These are phyloP conservation scores for Aspergillus carbonarius DNA, from an alignment of 2,329 filamentous ascomycete species.

Conservation along the genomic window DNA sequence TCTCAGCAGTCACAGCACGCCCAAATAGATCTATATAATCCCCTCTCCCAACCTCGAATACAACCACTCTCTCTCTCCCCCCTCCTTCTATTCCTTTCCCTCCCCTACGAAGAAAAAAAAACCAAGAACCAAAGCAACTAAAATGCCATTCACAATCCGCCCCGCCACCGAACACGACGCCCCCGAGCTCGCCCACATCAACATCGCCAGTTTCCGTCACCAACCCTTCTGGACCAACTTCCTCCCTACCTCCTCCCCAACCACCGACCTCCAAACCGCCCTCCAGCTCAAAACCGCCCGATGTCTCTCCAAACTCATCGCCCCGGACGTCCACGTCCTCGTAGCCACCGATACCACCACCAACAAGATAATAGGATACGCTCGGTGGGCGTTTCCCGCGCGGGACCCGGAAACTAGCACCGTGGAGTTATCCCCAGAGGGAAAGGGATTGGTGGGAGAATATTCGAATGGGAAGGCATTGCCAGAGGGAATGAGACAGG, in stretches of 20 bases:
- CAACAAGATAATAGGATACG: conserved; percentile 45
- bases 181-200: conserved; percentile 43
- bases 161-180: conserved; percentile 45
- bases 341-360: conserved; percentile 38
- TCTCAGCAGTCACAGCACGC: too few relatives aligned
- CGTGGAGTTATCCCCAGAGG: conserved; percentile 40
- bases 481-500: conserved; percentile 46
- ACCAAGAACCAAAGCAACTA: not conserved
- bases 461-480: conserved; percentile 44
- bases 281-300: conserved; percentile 38
- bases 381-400: conserved; percentile 46
- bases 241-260: conserved; percentile 28
- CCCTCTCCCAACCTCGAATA: too few relatives aligned
- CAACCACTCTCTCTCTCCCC: too few relatives aligned
- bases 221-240: conserved; percentile 36
- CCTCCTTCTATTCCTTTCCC: too few relatives aligned
- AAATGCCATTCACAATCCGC: conserved; percentile 30
- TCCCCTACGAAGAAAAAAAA: too few relatives aligned
- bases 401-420: conserved; percentile 36
- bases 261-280: conserved; percentile 24
- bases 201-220: conserved; percentile 47
- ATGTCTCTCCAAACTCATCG: conserved; percentile 41
- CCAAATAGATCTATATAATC: too few relatives aligned
- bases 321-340: conserved; percentile 42
- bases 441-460: conserved; percentile 43